These are phyloP conservation scores for Phycomyces blakesleeanus DNA, from an alignment of 192 early-diverging fungal genomes.

Conservation along the genomic window DNA sequence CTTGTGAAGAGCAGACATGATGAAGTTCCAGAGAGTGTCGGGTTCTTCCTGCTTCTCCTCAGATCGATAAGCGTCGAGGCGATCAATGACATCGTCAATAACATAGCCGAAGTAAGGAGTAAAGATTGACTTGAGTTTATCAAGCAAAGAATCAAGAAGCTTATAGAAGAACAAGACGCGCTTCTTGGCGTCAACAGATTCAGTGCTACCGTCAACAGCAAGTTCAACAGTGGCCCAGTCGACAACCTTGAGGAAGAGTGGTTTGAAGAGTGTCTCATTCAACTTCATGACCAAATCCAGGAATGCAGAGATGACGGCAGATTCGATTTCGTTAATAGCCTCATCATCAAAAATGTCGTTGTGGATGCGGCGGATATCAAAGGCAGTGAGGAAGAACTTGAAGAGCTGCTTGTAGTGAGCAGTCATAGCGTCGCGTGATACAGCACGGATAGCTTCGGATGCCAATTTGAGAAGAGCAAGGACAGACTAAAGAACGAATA, in stretches of 20 bases:
- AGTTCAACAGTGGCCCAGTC: conserved; percentile 67
- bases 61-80: conserved; percentile 46
- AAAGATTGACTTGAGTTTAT: conserved; percentile 60
- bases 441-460: conserved; percentile 56
- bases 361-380: conserved; percentile 51
- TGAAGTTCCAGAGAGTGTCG: conserved; percentile 67
- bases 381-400: conserved; percentile 78
- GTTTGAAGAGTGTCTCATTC: conserved; percentile 94
- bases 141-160: conserved; percentile 38
- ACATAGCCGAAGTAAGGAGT: conserved; percentile 78
- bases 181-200: conserved; percentile 26
- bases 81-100: conserved; percentile 61
- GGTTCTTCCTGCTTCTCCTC: conserved; percentile 38
- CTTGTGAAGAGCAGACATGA: conserved; percentile 65
- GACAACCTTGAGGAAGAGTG: conserved; percentile 83
- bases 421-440: conserved; percentile 63
- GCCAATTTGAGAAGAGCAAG: conserved; percentile 67
- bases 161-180: conserved; percentile 43
- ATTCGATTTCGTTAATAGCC: conserved; percentile 58
- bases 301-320: conserved; percentile 68
- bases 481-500: conserved; percentile 31
- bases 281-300: conserved; percentile 83
- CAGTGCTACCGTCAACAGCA: conserved; percentile 21
- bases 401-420: conserved; percentile 76
- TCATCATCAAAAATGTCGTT: conserved; percentile 29